A percentile compares a stretch with the other conserved stretches of the same genome.
phyloP scores from a whole-genome alignment of 306 rosid species.

The Ormosia semicastrata region DNA sequence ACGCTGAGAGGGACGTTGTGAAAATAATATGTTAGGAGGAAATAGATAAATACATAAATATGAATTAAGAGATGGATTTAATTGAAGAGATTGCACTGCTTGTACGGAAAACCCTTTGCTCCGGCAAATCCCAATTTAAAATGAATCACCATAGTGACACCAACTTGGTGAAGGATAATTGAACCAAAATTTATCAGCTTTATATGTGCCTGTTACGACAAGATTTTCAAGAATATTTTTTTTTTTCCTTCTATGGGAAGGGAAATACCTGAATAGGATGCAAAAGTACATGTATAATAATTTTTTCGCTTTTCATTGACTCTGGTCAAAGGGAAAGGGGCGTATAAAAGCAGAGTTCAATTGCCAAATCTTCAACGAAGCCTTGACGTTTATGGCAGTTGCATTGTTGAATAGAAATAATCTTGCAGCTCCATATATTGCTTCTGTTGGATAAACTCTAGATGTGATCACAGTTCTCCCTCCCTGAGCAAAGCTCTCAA shows the following conservation, averaged over 20 bases:
- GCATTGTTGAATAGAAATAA: conserved; percentile 83
- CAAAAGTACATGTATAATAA: neutral
- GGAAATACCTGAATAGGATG: neutral
- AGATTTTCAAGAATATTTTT: neutral
- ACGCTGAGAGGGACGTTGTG: no score
- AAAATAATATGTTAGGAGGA: no score
- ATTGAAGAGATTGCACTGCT: no score
- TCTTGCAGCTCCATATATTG: conserved; percentile 77
- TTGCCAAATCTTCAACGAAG: conserved; percentile 64
- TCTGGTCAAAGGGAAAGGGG: conserved; percentile 57
- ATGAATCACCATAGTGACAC: neutral
- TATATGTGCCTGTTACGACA: neutral
- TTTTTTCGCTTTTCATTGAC: conserved; percentile 2
- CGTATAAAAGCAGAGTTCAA: conserved; percentile 76
- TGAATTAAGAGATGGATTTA: no score
- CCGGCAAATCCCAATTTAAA: no score
- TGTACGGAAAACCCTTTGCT: no score
- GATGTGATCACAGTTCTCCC: conserved; percentile 79
- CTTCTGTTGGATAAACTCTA: conserved; percentile 81
- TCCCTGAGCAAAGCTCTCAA: conserved; percentile 83
- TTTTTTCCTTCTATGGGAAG: neutral
- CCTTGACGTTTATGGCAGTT: conserved; percentile 60
- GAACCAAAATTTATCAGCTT: neutral
- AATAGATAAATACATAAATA: no score
- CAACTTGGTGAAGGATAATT: neutral